These are phyloP conservation scores for Eucalyptus globulus DNA, from an alignment of 345 rosid species.

Conservation along the genomic window DNA sequence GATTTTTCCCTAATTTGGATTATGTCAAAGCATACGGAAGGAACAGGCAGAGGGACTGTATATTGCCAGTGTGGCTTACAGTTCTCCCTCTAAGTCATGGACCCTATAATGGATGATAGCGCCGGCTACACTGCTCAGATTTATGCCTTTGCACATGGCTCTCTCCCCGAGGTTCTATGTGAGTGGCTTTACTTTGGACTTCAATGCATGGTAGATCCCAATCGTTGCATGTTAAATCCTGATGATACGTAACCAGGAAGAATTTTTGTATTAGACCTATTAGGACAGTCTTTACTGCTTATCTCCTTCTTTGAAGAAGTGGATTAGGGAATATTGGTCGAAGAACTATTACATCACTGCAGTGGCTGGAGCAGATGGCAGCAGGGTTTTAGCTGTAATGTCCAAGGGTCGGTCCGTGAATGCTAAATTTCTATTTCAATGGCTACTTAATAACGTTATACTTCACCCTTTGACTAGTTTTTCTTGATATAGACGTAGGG, in stretches of 20 bases:
- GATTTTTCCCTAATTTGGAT: slow-evolving; percentile 78
- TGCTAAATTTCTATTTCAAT: background rate
- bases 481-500: slow-evolving; percentile 19
- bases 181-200: background rate
- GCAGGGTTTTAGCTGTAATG: slow-evolving; percentile 84
- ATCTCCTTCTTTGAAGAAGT: slow-evolving; percentile 32
- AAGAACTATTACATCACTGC: slow-evolving; percentile 81
- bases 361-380: slow-evolving; percentile 77
- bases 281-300: background rate
- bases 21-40: slow-evolving; percentile 57
- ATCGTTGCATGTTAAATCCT: background rate
- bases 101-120: slow-evolving; percentile 89
- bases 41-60: slow-evolving; percentile 42
- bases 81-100: slow-evolving; percentile 60
- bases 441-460: background rate
- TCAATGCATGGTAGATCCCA: background rate
- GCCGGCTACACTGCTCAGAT: slow-evolving; percentile 66
- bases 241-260: background rate
- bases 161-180: slow-evolving; percentile 56
- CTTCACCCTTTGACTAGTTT: background rate
- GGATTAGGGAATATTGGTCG: slow-evolving; percentile 95
- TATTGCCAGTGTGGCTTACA: slow-evolving; percentile 60
- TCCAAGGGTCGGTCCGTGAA: slow-evolving; percentile 40
- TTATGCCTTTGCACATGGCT: slow-evolving; percentile 57
- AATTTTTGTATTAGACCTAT: background rate